phyloP scores from a whole-genome alignment of 805 yeast genomes.

The Spencermartinsiella europaea region DNA sequence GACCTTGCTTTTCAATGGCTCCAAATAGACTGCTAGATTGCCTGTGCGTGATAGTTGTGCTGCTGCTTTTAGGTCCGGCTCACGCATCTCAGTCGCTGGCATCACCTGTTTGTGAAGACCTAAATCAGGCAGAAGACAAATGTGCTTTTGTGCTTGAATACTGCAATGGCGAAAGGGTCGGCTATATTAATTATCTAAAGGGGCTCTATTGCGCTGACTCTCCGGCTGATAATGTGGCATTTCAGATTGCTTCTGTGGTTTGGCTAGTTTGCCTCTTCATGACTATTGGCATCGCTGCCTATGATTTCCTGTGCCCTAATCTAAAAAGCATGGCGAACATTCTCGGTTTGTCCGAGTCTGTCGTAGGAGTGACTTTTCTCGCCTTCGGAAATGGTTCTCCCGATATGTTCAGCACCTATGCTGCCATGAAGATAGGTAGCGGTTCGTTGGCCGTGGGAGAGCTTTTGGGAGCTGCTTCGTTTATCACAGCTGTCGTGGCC shows the following conservation, averaged over 20 bases:
- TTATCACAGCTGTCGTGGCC: conserved; percentile 71
- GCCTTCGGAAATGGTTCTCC: conserved; percentile 94
- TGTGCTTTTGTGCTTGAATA: conserved; percentile 36
- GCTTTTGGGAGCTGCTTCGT: conserved; percentile 83
- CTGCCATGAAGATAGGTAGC: conserved; percentile 69
- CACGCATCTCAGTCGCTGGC: not conserved
- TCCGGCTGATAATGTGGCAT: not conserved
- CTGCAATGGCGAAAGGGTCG: conserved; percentile 34
- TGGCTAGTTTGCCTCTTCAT: conserved; percentile 46
- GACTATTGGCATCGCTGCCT: conserved; percentile 71
- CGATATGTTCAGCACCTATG: conserved; percentile 77
- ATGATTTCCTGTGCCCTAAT: conserved; percentile 78
- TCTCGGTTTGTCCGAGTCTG: conserved; percentile 62
- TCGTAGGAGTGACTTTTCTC: conserved; percentile 80
- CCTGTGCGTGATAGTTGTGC: too few relatives aligned
- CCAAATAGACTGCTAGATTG: too few relatives aligned
- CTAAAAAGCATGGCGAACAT: conserved; percentile 57
- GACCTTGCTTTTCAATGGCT: too few relatives aligned
- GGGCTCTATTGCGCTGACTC: conserved; percentile 27
- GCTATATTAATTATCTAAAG: conserved; percentile 36
- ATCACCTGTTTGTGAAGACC: conserved; percentile 9
- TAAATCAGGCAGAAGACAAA: conserved; percentile 25
- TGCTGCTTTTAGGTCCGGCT: not conserved
- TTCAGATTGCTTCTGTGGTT: conserved; percentile 13
- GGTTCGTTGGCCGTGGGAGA: conserved; percentile 83